Evolutionary conservation across 2,329 filamentous ascomycete species (phyloP), one percentile per base, ranked within the genome.

Genomic region (Chrysoporthe cubensis): DNA sequence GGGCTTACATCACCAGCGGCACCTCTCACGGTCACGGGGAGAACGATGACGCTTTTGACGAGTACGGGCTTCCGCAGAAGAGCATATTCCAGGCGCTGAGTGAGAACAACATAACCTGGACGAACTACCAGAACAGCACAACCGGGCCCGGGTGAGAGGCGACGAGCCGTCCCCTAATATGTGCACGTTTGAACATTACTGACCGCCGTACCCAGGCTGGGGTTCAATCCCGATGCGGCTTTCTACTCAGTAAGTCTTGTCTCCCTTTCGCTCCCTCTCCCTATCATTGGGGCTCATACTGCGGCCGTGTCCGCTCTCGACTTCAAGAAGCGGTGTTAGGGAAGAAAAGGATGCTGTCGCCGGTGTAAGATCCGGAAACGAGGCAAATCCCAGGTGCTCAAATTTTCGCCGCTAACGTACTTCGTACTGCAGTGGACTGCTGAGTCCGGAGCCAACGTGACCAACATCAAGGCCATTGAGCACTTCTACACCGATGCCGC

Each of bases 51-150:
- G 68, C 65, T 40, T 74, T 75, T 62, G 67, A 71, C 14, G 71
- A 57, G 69, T 78, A 69, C 70, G 75, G 70, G 7, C 72, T 77
- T 63, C 69, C 71, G 56, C 74, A 77, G 69, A 72, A 68, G 58
- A 75, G 75, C 67, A 78, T 83, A 71, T 83, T 83, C 75, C 76
- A 82, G 74, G 74, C 78, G 14, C 71, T 84, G 37, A 78, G 76
- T 0, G 80, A 82, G 64, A 74, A 74, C 26, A 74, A 75, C 65
- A 77, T 80, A 68, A 75, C 75, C 54, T 84, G 82, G 82, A 78
- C 77, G 65, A 83, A 84, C 74, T 84, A 84, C 73, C 77, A 80
- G 58, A 80, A 82, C 72, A 76, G 80, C 48, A 79, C 76, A 13
- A 74, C 72, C 8, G 76, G 75, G 3, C 75, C 74, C 2, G 78